These are phyloP conservation scores for Rhynchosporium agropyri DNA, from an alignment of 2,329 filamentous ascomycete species.

Conservation along the genomic window DNA sequence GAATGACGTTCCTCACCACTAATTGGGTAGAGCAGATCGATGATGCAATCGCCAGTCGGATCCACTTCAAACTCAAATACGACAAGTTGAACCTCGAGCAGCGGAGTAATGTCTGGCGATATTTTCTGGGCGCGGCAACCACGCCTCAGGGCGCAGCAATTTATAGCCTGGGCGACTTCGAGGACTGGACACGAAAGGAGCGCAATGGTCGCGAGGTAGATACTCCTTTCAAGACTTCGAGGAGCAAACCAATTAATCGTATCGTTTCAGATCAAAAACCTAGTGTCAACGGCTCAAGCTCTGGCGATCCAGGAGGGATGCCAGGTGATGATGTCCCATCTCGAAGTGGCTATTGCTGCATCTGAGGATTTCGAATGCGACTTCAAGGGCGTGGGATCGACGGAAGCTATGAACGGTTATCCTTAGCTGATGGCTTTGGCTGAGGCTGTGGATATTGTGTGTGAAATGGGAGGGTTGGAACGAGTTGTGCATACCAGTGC, in stretches of 20 bases:
- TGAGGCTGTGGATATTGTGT: conserved; percentile 9
- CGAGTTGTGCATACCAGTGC: conserved; percentile 13
- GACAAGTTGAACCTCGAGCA: conserved; percentile 4
- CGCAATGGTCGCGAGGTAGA: conserved; percentile 18
- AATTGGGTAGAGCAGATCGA: conserved; percentile 14
- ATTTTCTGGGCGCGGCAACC: conserved; percentile 3
- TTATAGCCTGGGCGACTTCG: conserved; percentile 2
- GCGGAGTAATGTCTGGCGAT: conserved; percentile 9
- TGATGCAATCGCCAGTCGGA: conserved; percentile 6
- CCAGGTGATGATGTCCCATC: conserved; percentile 24
- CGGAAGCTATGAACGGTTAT: conserved; percentile 28
- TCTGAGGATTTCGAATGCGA: conserved; percentile 19
- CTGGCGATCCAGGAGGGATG: conserved; percentile 19
- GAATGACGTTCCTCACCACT: conserved; percentile 15
- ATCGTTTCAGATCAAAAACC: conserved; percentile 24
- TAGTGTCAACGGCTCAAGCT: conserved; percentile 19
- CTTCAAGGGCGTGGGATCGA: conserved; percentile 21
- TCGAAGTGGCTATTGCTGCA: conserved; percentile 26
- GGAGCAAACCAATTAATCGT: conserved; percentile 15
- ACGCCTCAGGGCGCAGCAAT: background rate
- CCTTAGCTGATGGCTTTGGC: conserved; percentile 18
- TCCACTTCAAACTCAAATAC: conserved; percentile 16
- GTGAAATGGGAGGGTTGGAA: background rate
- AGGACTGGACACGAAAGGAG: too few relatives aligned
- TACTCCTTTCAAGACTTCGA: conserved; percentile 12